Percentiles rank a stretch among this genome's conserved stretches.
Conservation (phyloP, 805 yeast species). For the Teunomyces panamensis region DNA sequence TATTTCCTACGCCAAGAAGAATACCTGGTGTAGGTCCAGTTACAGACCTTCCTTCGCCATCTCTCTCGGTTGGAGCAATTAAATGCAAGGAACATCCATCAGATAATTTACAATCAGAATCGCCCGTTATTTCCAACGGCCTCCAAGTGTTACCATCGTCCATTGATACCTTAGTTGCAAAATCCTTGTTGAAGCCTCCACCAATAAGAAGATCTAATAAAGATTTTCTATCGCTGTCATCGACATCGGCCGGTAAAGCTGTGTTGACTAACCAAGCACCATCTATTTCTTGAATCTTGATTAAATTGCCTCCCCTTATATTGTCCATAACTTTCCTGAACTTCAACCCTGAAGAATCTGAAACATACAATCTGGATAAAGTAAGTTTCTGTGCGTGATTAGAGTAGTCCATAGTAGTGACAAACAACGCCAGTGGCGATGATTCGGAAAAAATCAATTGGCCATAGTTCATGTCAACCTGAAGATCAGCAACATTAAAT, state of each 20-base stretch:
- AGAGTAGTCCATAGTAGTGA: constrained; percentile 23
- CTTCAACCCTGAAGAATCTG: constrained; percentile 57
- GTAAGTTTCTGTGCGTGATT: constrained; percentile 9
- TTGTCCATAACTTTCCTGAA: constrained; percentile 45
- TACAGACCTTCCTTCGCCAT: constrained; percentile 42
- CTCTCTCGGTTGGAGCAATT: constrained; percentile 26
- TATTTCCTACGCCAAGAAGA: constrained; percentile 29
- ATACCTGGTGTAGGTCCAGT: constrained; percentile 57
- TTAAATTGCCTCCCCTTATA: constrained; percentile 41
- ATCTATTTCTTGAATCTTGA: constrained; percentile 50
- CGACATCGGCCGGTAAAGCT: constrained; percentile 16
- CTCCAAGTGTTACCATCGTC: constrained; percentile 58
- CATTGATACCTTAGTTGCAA: constrained; percentile 40
- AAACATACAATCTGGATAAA: constrained; percentile 40
- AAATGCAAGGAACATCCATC: constrained; percentile 51
- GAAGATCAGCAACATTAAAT: constrained; percentile 41
- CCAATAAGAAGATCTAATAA: constrained; percentile 22
- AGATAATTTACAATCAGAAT: constrained; percentile 39
- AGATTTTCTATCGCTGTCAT: constrained; percentile 8
- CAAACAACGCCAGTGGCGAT: constrained; percentile 32
- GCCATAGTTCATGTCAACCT: constrained; percentile 35
- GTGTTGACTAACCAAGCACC: constrained; percentile 59
- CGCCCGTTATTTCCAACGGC: constrained; percentile 43
- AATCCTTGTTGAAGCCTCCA: constrained; percentile 10
- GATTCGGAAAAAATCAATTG: constrained; percentile 37